Evolutionary conservation across 768 basidiomycete genomes (phyloP).

Genomic region (Termitomyces titanicus): DNA sequence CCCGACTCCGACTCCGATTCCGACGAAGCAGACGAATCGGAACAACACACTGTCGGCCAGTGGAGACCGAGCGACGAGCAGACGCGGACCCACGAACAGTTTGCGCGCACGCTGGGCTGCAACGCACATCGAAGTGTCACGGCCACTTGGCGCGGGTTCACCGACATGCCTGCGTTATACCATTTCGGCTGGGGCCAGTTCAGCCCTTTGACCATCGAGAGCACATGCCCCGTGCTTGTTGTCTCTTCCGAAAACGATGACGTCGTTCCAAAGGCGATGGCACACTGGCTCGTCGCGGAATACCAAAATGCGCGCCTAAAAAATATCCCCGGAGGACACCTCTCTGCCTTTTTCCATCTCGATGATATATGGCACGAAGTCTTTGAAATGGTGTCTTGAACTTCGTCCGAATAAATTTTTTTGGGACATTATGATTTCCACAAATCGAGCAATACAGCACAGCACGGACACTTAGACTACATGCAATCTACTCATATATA

Average conservation of each 20-base stretch:
- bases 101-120: slow-evolving; percentile 36
- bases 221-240: slow-evolving; percentile 43
- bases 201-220: slow-evolving; percentile 37
- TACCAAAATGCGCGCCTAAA: slow-evolving; percentile 41
- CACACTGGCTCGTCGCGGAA: slow-evolving; percentile 43
- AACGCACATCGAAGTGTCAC: slow-evolving; percentile 45
- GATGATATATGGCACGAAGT: slow-evolving; percentile 43
- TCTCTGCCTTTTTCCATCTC: slow-evolving; percentile 41
- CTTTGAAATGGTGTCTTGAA: slow-evolving; percentile 17
- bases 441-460: slow-evolving; percentile 19
- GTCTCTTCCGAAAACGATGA: slow-evolving; percentile 39
- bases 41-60: slow-evolving; percentile 20
- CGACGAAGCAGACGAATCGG: slow-evolving; percentile 23
- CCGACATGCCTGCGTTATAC: slow-evolving; percentile 35
- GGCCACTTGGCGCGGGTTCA: slow-evolving; percentile 50
- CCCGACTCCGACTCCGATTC: neutral
- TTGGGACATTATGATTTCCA: too few species aligned
- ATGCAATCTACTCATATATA: slow-evolving; percentile 21
- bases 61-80: slow-evolving; percentile 34
- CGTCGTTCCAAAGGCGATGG: slow-evolving; percentile 38
- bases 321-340: slow-evolving; percentile 45
- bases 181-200: slow-evolving; percentile 53
- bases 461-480: slow-evolving; percentile 6
- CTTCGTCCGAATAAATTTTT: too few species aligned
- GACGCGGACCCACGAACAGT: slow-evolving; percentile 38